Evolutionary conservation across 495 filamentous ascomycete species (phyloP).

Genomic region (Hypomontagnella submonticulosa): DNA sequence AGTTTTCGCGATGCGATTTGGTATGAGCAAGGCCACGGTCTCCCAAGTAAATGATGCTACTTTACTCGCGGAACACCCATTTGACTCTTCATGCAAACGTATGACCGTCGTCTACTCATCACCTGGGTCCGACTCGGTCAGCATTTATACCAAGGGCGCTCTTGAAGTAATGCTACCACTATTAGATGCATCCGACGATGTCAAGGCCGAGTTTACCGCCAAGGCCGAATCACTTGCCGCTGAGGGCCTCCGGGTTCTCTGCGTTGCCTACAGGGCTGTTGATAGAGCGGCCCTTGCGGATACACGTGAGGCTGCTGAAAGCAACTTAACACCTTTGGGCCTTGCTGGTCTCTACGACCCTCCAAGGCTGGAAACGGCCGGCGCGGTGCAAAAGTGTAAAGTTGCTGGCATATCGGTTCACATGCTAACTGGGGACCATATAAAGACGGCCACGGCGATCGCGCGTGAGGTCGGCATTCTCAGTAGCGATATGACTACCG

Average conservation of each 20-base stretch:
- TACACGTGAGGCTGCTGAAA: slow-evolving; percentile 64
- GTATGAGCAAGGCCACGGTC: slow-evolving; percentile 44
- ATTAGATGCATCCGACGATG: slow-evolving; percentile 43
- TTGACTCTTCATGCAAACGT: slow-evolving; percentile 70
- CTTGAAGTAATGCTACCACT: slow-evolving; percentile 63
- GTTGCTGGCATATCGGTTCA: slow-evolving; percentile 68
- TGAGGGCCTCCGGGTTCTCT: slow-evolving; percentile 69
- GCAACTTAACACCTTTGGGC: slow-evolving; percentile 69
- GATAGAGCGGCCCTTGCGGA: slow-evolving; percentile 45
- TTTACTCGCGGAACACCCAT: slow-evolving; percentile 66
- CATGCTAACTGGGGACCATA: slow-evolving; percentile 75
- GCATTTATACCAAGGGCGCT: slow-evolving; percentile 68
- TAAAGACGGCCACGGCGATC: slow-evolving; percentile 71
- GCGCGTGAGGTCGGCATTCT: slow-evolving; percentile 62
- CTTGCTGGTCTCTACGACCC: slow-evolving; percentile 80
- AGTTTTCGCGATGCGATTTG: slow-evolving; percentile 53
- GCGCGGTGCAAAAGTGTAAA: slow-evolving; percentile 62
- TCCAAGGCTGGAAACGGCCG: slow-evolving; percentile 72
- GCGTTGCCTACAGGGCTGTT: slow-evolving; percentile 55
- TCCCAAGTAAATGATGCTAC: slow-evolving; percentile 37
- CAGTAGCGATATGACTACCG: slow-evolving; percentile 29
- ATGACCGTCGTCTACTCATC: slow-evolving; percentile 66
- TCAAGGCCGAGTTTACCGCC: slow-evolving; percentile 47
- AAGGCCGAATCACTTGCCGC: slow-evolving; percentile 63
- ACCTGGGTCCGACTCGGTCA: slow-evolving; percentile 38